Percentiles rank a stretch among this genome's conserved stretches.
phyloP scores from a whole-genome alignment of 768 basidiomycete genomes.

The Filobasidium wieringae region DNA sequence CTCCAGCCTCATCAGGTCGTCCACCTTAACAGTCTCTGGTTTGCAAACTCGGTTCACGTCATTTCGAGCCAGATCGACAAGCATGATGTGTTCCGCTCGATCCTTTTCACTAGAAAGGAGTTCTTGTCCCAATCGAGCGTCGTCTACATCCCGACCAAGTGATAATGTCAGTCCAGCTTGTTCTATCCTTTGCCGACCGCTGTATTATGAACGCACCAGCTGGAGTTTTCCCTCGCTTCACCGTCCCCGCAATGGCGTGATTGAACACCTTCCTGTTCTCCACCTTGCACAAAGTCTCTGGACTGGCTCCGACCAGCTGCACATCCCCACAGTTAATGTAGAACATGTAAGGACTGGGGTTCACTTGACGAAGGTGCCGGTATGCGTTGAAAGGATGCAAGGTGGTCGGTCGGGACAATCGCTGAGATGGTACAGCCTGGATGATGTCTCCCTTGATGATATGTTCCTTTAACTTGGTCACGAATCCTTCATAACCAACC shows the following conservation, averaged over 20 bases:
- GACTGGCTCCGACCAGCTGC: constrained; percentile 94
- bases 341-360: constrained; percentile 99
- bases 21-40: constrained; percentile 89
- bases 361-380: constrained; percentile 79
- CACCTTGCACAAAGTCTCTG: constrained; percentile 94
- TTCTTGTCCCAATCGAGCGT: constrained; percentile 59
- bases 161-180: background rate
- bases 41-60: constrained; percentile 96
- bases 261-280: constrained; percentile 84
- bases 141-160: constrained; percentile 54
- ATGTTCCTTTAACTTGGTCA: constrained; percentile 82
- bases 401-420: constrained; percentile 67
- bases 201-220: constrained; percentile 53
- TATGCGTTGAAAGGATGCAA: constrained; percentile 98
- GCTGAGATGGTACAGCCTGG: constrained; percentile 93
- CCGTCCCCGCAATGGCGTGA: constrained; percentile 95
- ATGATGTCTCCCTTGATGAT: constrained; percentile 96
- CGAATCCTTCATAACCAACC: constrained; percentile 78
- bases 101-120: constrained; percentile 83
- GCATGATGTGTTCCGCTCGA: constrained; percentile 96
- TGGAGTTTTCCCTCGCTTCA: constrained; percentile 65
- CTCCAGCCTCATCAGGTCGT: constrained; percentile 82
- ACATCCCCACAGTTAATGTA: constrained; percentile 86
- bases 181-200: background rate
- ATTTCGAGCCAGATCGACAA: constrained; percentile 93